Evolutionary conservation across 2,329 filamentous ascomycete genomes (phyloP), one percentile per base, ranked within the genome.

Genomic region (Colletotrichum sidae): DNA sequence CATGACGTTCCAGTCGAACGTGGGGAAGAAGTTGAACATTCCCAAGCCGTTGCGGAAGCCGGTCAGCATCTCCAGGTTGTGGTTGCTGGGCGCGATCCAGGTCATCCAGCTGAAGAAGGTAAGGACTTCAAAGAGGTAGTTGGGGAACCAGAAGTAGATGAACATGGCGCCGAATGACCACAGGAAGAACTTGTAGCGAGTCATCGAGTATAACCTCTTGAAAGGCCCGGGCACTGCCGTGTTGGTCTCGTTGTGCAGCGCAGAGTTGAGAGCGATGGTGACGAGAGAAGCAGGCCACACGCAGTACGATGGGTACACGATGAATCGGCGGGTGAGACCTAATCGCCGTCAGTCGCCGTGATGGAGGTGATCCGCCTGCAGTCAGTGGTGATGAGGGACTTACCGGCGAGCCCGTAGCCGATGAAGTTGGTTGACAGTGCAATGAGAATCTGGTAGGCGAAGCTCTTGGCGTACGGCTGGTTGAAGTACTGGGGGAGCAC

Each of bases 231-330:
- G 74, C 1, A 80, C 79, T 0, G 75, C 67, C 1, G 74, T 67
- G 62, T 82, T 81, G 65, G 72, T 72, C 63, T 81, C 76, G 35
- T 76, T 75, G 70, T 86, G 84, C 46, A 86, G 79, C 8, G 83
- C 80, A 4, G 77, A 73, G 71, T 83, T 84, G 6, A 86, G 75
- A 5, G 83, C 82, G 44, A 84, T 83, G 4, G 79, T 84, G 2
- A 82, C 80, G 3, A 88, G 75, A 0, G 80, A 81, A 1, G 80
- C 75, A 0, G 86, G 86, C 86, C 86, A 88, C 2, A 88, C 76
- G 55, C 81, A 83, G 70, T 80, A 81, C 1, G 83, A 76, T 0
- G 84, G 84, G 55, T 84, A 84, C 6, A 86, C 83, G 4, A 87
- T 74, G 69, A 86, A 86, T 1, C 81, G 76, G 5, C 84, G 78